Conservation (phyloP, 495 filamentous ascomycete genomes). For the Penicillium goetzii region DNA sequence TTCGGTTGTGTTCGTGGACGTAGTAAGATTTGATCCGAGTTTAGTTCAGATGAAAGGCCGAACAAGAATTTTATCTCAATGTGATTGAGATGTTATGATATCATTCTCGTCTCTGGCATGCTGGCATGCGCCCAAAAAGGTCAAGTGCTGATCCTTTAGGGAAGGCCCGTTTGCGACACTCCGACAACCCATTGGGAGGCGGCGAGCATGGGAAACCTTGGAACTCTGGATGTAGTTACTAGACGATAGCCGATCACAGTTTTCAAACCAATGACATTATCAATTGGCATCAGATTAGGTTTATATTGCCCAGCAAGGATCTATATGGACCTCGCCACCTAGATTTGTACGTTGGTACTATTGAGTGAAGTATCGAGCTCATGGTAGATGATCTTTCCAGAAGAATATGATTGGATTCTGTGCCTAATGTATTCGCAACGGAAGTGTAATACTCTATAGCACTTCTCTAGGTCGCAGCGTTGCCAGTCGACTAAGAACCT, state of each 20-base stretch:
- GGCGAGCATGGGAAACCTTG: background rate
- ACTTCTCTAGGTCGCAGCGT: too few relatives aligned
- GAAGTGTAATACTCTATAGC: too few relatives aligned
- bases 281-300: background rate
- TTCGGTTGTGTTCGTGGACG: background rate
- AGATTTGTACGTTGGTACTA: too few relatives aligned
- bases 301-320: background rate
- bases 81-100: background rate
- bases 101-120: conserved; percentile 17
- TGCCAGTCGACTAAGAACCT: too few relatives aligned
- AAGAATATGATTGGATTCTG: background rate
- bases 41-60: background rate
- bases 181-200: conserved; percentile 13
- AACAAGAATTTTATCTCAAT: background rate
- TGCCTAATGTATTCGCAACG: too few relatives aligned
- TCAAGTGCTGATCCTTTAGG: conserved; percentile 14
- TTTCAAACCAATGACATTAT: too few relatives aligned
- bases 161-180: conserved; percentile 14
- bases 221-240: background rate
- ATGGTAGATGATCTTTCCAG: background rate
- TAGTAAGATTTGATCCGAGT: background rate
- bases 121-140: conserved; percentile 15
- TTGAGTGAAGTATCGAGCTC: too few relatives aligned
- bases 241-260: too few relatives aligned
- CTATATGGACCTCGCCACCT: background rate